phyloP scores from a whole-genome alignment of 2,329 filamentous ascomycete genomes.

The Cadophora malorum region DNA sequence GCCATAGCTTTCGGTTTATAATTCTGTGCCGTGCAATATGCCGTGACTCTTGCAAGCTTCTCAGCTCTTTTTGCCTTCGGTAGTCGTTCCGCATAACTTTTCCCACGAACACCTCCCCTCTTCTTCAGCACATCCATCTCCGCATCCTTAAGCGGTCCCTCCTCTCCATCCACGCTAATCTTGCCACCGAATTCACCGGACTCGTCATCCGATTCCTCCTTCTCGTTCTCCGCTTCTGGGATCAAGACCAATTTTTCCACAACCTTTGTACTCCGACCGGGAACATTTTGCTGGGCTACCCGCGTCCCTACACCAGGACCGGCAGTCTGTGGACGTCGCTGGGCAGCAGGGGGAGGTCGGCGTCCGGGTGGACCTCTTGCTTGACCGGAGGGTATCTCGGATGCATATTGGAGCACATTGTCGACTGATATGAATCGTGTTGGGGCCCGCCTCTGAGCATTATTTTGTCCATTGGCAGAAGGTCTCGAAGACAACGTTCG shows the following conservation, averaged over 20 bases:
- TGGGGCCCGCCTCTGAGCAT: slow-evolving; percentile 49
- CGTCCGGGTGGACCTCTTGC: slow-evolving; percentile 71
- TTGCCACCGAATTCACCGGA: slow-evolving; percentile 55
- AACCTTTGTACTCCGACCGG: slow-evolving; percentile 88
- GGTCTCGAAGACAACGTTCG: slow-evolving; percentile 46
- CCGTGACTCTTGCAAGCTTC: slow-evolving; percentile 87
- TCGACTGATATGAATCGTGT: slow-evolving; percentile 89
- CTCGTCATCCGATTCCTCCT: slow-evolving; percentile 65
- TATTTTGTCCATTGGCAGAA: slow-evolving; percentile 37
- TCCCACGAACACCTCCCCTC: slow-evolving; percentile 69
- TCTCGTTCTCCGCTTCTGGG: slow-evolving; percentile 74
- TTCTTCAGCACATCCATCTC: slow-evolving; percentile 69
- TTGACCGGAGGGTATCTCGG: slow-evolving; percentile 94
- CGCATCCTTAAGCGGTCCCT: slow-evolving; percentile 70
- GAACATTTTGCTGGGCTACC: slow-evolving; percentile 61
- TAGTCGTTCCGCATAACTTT: slow-evolving; percentile 92
- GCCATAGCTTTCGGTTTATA: slow-evolving; percentile 91
- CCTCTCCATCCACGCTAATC: slow-evolving; percentile 61
- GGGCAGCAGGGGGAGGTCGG: slow-evolving; percentile 53
- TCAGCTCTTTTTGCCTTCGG: slow-evolving; percentile 88
- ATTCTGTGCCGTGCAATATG: slow-evolving; percentile 93
- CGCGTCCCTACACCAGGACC: slow-evolving; percentile 49
- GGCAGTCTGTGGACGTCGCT: slow-evolving; percentile 55
- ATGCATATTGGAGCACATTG: slow-evolving; percentile 91
- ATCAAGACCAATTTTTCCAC: slow-evolving; percentile 96